A percentile compares a stretch with the other conserved stretches of the same genome.
phyloP scores from a whole-genome alignment of 257 asterid genomes.

The Coffea canephora region DNA sequence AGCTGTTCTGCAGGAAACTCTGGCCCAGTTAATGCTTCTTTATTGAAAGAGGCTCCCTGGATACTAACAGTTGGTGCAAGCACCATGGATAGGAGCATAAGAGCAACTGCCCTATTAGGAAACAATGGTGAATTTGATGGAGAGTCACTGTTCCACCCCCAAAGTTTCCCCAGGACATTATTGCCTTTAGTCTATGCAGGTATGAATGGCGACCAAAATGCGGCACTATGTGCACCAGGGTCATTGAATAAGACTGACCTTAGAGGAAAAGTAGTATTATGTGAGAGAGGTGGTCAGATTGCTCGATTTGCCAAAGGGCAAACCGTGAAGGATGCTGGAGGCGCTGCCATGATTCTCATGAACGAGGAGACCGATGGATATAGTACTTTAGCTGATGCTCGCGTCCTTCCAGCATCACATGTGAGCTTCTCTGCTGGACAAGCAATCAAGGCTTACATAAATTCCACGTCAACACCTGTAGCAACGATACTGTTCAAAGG shows the following conservation, averaged over 20 bases:
- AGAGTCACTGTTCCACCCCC: slow-evolving; percentile 25
- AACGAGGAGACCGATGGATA: slow-evolving; percentile 15
- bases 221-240: slow-evolving; percentile 9
- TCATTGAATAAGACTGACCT: slow-evolving; percentile 12
- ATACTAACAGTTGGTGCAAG: slow-evolving; percentile 39
- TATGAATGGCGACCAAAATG: slow-evolving; percentile 2
- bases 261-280: slow-evolving; percentile 28
- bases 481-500: slow-evolving; percentile 31
- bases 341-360: slow-evolving; percentile 32
- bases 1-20: slow-evolving; percentile 29
- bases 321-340: slow-evolving; percentile 29
- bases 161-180: slow-evolving; percentile 2
- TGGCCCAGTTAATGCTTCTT: slow-evolving; percentile 16
- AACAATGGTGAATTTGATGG: slow-evolving; percentile 22
- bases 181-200: slow-evolving; percentile 26
- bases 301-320: slow-evolving; percentile 19
- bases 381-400: slow-evolving; percentile 23
- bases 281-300: slow-evolving; percentile 19
- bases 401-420: slow-evolving; percentile 27
- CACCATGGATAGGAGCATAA: slow-evolving; percentile 24
- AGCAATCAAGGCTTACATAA: slow-evolving; percentile 25
- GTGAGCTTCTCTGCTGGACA: slow-evolving; percentile 19
- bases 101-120: slow-evolving; percentile 24
- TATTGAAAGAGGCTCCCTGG: slow-evolving; percentile 31
- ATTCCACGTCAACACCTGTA: slow-evolving; percentile 23